These are phyloP conservation scores for Monilinia aucupariae DNA, from an alignment of 2,329 filamentous ascomycete species.

Conservation along the genomic window DNA sequence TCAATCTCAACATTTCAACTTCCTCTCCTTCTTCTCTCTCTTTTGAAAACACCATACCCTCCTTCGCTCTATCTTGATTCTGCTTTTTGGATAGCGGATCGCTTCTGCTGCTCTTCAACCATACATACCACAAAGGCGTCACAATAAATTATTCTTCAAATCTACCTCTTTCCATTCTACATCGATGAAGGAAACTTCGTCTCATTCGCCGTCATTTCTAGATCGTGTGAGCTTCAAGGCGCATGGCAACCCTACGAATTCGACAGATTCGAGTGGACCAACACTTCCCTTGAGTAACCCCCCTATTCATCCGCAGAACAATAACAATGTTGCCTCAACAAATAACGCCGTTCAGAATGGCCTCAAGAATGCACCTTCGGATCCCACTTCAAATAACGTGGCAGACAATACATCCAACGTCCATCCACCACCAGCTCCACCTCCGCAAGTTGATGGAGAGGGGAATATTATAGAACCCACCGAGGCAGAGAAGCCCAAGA, in stretches of 20 bases:
- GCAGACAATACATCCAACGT: conserved; percentile 36
- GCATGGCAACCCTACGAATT: conserved; percentile 46
- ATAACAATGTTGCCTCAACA: conserved; percentile 22
- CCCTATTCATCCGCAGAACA: conserved; percentile 26
- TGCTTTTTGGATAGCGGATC: background rate
- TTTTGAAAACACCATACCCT: background rate
- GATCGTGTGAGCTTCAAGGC: conserved; percentile 52
- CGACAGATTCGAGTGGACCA: conserved; percentile 35
- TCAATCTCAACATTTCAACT: no score
- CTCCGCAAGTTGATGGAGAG: conserved; percentile 48
- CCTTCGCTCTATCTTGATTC: background rate
- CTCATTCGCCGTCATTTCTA: conserved; percentile 47
- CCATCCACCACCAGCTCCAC: conserved; percentile 40
- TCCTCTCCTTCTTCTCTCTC: no score
- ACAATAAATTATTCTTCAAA: background rate
- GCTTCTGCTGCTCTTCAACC: background rate
- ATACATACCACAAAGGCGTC: background rate
- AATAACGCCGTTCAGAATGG: conserved; percentile 20
- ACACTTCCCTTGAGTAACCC: conserved; percentile 39
- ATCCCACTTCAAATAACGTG: conserved; percentile 32
- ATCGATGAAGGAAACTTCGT: conserved; percentile 59
- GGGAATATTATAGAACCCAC: conserved; percentile 51
- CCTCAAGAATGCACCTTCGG: conserved; percentile 31
- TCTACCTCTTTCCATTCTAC: conserved; percentile 20
- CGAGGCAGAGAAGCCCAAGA: conserved; percentile 24